Evolutionary conservation across 257 asterid genomes (phyloP), one percentile per base, ranked within the genome.

Genomic region (Primulina eburnea): DNA sequence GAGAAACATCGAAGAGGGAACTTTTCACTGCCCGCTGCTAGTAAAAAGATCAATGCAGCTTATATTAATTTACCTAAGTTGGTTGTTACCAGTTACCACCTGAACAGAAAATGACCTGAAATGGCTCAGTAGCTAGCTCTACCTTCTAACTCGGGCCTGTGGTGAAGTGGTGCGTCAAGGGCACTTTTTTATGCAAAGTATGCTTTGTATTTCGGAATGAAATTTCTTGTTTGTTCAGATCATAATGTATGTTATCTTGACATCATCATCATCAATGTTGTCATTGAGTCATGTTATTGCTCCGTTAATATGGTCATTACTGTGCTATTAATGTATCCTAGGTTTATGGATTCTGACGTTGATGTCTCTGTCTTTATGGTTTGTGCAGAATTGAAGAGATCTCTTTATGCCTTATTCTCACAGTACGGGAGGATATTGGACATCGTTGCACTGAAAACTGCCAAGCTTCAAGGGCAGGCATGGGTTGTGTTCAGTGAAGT

Each of bases 401-500:
- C 98, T 69, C 96, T 94, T 70, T 94, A 94, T 76, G 92, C 95
- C 74, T 83, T 91, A 87, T 94, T 94, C 86, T 91, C 98, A 34
- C 99, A 91, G 84, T 94, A 91, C 79, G 99, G 99, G 81, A 91
- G 96, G 80, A 88, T 94, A 74, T 64, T 89, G 85, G 99, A 94
- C 75, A 81, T 94, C 62, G 98, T 94, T 74, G 95, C 99, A 7
- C 70, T 91, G 70, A 94, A 94, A 79, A 91, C 97, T 28, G 73
- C 90, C 62, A 94, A 91, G 88, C 99, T 94, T 71, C 88, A 97
- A 37, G 99, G 99, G 64, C 99, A 94, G 78, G 97, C 98, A 28
- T 94, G 98, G 99, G 83, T 94, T 73, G 97, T 89, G 71, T 94
- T 94, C 79, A 88, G 96, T 78, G 98, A 94, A 82, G 96, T 94